A percentile compares a stretch with the other conserved stretches of the same genome.
These are phyloP conservation scores for Sclerotinia nivalis DNA, from an alignment of 2,329 filamentous ascomycete genomes.

Conservation along the genomic window DNA sequence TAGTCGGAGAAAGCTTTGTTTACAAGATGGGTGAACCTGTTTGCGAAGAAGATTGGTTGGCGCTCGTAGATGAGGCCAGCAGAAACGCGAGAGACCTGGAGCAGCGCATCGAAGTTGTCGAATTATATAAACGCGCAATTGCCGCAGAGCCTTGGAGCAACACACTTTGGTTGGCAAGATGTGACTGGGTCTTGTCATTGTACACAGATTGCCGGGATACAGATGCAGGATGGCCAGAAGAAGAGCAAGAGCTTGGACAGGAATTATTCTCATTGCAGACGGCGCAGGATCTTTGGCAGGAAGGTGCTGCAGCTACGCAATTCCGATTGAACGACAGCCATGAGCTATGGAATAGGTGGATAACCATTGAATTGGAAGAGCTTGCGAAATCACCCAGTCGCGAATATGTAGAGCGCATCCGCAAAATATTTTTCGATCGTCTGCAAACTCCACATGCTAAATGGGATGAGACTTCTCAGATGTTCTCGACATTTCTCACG, in stretches of 20 bases:
- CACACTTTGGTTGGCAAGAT: constrained; percentile 75
- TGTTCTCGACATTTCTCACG: constrained; percentile 73
- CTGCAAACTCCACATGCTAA: constrained; percentile 71
- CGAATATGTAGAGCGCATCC: constrained; percentile 63
- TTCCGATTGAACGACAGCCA: constrained; percentile 77
- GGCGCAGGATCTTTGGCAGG: constrained; percentile 68
- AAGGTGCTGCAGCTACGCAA: constrained; percentile 69
- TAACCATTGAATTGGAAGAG: constrained; percentile 69
- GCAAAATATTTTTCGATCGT: constrained; percentile 68
- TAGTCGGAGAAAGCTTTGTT: constrained; percentile 22
- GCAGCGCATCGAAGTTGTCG: constrained; percentile 67
- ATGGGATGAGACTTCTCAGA: constrained; percentile 74
- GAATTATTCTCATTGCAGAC: constrained; percentile 70
- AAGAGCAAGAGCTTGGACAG: constrained; percentile 67
- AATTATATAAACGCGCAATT: constrained; percentile 70
- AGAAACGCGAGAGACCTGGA: constrained; percentile 62
- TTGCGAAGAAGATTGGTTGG: constrained; percentile 76
- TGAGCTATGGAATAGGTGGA: constrained; percentile 76
- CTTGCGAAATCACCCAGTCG: constrained; percentile 57
- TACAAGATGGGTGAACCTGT: constrained; percentile 52
- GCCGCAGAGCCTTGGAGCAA: constrained; percentile 71
- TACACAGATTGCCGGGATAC: constrained; percentile 63
- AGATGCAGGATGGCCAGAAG: constrained; percentile 59
- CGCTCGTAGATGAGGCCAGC: constrained; percentile 72
- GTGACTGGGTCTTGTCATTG: constrained; percentile 74